Evolutionary conservation across 2,329 filamentous ascomycete species (phyloP), one percentile per base, ranked within the genome.

Genomic region (Plectosphaerella sp.): DNA sequence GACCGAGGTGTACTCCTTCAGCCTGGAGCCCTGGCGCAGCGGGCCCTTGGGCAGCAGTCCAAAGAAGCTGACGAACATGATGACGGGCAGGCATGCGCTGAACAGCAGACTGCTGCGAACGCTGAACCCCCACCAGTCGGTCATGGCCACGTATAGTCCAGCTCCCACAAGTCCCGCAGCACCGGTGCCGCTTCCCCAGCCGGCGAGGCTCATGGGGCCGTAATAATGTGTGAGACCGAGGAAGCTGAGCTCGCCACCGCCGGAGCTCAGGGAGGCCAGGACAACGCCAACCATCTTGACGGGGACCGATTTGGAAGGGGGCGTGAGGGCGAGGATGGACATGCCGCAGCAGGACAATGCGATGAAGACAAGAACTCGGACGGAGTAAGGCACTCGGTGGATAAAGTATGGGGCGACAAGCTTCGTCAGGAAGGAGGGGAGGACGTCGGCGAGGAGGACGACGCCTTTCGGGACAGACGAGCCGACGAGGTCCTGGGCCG

Each of bases 401-500:
- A 97, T 96, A 62, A 96, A 93, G 76, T 97, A 97, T 1, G 94
- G 94, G 0, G 90, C 91, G 62, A 91, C 74, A 47, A 97, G 80
- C 69, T 97, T 97, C 48, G 88, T 89, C 51, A 89, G 68, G 70
- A 99, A 96, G 11, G 89, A 91, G 2, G 94, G 94, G 20, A 96
- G 76, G 51, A 97, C 91, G 68, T 97, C 91, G 67, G 91, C 91
- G 56, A 97, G 88, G 51, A 97, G 86, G 51, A 99, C 93, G 52
- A 95, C 82, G 61, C 89, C 91, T 69, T 97, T 97, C 48, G 94
- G 94, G 2, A 97, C 79, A 33, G 89, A 86, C 33, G 89, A 87
- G 36, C 93, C 93, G 61, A 97, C 94, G 56, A 99, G 88, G 64
- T 99, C 94, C 62, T 97, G 88, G 4, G 94, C 94, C 36, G 94